Conservation (phyloP, 2,329 filamentous ascomycete species). For the Calonectria naviculata region DNA sequence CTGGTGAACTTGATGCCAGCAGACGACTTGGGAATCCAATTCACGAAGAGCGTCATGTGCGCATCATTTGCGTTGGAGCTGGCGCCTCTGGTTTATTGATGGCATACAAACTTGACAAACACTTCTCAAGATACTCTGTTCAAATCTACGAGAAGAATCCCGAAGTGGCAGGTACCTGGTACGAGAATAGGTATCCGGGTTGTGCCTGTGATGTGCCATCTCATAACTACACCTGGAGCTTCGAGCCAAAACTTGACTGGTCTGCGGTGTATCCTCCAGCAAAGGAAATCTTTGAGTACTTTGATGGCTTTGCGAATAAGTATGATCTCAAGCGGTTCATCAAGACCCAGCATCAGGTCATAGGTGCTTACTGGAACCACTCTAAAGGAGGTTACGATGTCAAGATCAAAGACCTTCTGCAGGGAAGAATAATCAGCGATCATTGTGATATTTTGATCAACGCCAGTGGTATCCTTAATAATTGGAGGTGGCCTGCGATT, state of each 20-base stretch:
- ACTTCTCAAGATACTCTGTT: constrained; percentile 23
- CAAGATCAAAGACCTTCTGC: constrained; percentile 45
- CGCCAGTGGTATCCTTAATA: constrained; percentile 59
- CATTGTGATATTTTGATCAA: constrained; percentile 60
- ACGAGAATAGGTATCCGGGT: constrained; percentile 68
- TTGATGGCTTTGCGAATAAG: constrained; percentile 59
- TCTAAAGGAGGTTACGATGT: constrained; percentile 54
- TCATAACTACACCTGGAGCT: constrained; percentile 63
- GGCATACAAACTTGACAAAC: constrained; percentile 27
- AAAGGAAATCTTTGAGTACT: constrained; percentile 66
- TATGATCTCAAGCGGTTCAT: constrained; percentile 57
- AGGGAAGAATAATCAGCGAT: constrained; percentile 16
- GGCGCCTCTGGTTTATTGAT: constrained; percentile 23
- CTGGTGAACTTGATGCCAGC: constrained; percentile 29
- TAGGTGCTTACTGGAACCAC: constrained; percentile 58
- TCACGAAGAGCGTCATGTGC: constrained; percentile 33
- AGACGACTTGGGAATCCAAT: constrained; percentile 29
- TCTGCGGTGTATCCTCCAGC: constrained; percentile 66
- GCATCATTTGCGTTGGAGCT: constrained; percentile 29
- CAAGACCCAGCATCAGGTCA: constrained; percentile 55
- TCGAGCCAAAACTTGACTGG: constrained; percentile 59
- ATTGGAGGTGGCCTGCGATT: constrained; percentile 63
- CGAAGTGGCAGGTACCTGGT: constrained; percentile 68
- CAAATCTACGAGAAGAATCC: constrained; percentile 66
- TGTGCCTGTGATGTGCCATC: constrained; percentile 65